phyloP scores from a whole-genome alignment of 2,329 filamentous ascomycete genomes.

The Botrytis pseudocinerea region DNA sequence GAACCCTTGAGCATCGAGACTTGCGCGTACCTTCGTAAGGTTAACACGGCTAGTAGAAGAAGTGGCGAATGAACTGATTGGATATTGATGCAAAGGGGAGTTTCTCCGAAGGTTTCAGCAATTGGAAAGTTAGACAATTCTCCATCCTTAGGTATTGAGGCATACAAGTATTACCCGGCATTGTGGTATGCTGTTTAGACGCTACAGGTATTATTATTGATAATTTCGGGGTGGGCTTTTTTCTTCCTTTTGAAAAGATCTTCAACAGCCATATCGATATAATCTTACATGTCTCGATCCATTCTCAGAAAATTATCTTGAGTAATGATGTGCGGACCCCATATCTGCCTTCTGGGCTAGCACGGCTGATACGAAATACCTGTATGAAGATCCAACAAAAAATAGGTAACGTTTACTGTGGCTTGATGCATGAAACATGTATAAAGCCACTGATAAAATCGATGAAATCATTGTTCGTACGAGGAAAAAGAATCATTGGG shows the following conservation, averaged over 20 bases:
- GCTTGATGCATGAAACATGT: not conserved
- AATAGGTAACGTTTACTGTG: not conserved
- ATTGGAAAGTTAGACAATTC: not conserved
- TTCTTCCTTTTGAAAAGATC: not conserved
- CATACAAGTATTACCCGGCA: not conserved
- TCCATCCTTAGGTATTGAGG: not conserved
- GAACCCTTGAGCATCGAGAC: not conserved
- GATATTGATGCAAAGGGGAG: not conserved
- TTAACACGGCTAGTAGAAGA: not conserved
- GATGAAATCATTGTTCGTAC: not conserved
- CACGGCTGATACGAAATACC: not conserved
- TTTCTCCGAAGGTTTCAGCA: not conserved
- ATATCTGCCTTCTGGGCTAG: not conserved
- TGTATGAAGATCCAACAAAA: not conserved
- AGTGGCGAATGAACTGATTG: slow-evolving; percentile 18
- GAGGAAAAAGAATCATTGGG: not conserved
- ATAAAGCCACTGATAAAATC: not conserved
- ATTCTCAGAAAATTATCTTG: not conserved
- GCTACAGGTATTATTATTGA: not conserved
- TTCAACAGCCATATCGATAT: not conserved
- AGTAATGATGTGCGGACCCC: not conserved
- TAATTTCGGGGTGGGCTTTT: not conserved
- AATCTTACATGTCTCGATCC: not conserved
- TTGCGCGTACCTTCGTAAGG: not conserved
- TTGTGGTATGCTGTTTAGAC: not conserved